These are phyloP conservation scores for Chrysopogon serrulatus DNA, from an alignment of 176 grass and related monocot species.

Conservation along the genomic window DNA sequence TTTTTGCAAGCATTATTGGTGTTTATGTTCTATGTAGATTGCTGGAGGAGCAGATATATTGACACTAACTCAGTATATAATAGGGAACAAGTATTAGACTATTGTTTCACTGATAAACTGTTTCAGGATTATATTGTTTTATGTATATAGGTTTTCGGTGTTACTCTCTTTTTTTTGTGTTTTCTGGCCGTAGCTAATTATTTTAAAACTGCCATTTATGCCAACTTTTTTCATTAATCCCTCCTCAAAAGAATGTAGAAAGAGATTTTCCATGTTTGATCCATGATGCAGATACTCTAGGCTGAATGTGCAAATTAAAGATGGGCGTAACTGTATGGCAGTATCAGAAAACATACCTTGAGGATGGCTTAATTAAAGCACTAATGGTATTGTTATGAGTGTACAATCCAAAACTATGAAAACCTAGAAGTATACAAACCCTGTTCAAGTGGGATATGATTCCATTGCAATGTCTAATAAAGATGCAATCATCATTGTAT, in stretches of 20 bases:
- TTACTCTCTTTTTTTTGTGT: neutral
- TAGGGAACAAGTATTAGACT: constrained; percentile 5
- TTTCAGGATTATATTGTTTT: neutral
- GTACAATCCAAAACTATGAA: neutral
- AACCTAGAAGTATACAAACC: neutral
- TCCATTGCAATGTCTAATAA: no score
- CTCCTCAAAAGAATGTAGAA: neutral
- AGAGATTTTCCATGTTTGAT: neutral
- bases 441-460: no score
- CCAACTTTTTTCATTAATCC: neutral
- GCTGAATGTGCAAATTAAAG: neutral
- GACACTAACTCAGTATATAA: constrained; percentile 18
- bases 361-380: neutral
- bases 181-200: neutral
- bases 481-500: no score
- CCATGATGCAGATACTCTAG: neutral
- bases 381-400: neutral
- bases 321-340: neutral
- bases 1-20: neutral
- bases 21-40: neutral
- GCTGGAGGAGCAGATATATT: neutral
- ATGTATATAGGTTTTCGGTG: neutral
- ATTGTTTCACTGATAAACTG: neutral
- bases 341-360: neutral
- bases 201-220: neutral